Conservation (phyloP, 2,329 filamentous ascomycete genomes). For the Coniochaeta sp. region DNA sequence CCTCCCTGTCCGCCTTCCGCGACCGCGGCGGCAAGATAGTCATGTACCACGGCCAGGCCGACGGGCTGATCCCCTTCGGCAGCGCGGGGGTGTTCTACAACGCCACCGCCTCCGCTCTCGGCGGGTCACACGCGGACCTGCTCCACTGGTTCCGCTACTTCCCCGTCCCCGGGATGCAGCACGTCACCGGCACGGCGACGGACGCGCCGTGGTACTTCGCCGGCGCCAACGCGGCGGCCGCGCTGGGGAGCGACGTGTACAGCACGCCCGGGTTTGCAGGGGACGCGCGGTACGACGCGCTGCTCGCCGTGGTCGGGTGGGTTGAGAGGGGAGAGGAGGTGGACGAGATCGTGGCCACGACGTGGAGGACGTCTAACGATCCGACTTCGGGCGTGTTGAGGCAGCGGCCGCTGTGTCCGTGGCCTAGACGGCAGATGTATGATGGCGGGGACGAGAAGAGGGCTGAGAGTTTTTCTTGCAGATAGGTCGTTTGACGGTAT, state of each 20-base stretch:
- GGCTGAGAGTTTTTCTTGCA: conserved; percentile 21
- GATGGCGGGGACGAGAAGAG: conserved; percentile 20
- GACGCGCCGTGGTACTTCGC: conserved; percentile 34
- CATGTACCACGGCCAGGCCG: conserved; percentile 37
- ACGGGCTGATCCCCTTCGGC: conserved; percentile 31
- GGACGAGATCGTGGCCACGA: conserved; percentile 13
- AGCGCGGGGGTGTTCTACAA: conserved; percentile 27
- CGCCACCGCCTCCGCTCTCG: conserved; percentile 31
- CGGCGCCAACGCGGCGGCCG: conserved; percentile 18
- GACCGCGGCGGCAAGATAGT: conserved; percentile 34
- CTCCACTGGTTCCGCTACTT: conserved; percentile 45
- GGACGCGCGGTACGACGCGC: conserved; percentile 26
- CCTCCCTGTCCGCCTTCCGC: conserved; percentile 27
- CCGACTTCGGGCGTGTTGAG: conserved; percentile 24
- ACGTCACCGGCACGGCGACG: conserved; percentile 31
- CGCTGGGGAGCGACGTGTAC: conserved; percentile 20
- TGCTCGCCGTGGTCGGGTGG: conserved; percentile 30
- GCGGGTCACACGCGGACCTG: conserved; percentile 21
- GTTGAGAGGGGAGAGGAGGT: conserved; percentile 24
- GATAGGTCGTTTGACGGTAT: too few relatives aligned
- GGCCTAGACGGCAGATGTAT: conserved; percentile 21
- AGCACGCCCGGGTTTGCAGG: conserved; percentile 27
- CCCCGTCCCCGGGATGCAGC: conserved; percentile 44
- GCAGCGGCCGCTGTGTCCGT: conserved; percentile 32
- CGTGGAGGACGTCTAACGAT: conserved; percentile 11